Conservation (phyloP, 2,329 filamentous ascomycete genomes). For the Juglanconis juglandina region DNA sequence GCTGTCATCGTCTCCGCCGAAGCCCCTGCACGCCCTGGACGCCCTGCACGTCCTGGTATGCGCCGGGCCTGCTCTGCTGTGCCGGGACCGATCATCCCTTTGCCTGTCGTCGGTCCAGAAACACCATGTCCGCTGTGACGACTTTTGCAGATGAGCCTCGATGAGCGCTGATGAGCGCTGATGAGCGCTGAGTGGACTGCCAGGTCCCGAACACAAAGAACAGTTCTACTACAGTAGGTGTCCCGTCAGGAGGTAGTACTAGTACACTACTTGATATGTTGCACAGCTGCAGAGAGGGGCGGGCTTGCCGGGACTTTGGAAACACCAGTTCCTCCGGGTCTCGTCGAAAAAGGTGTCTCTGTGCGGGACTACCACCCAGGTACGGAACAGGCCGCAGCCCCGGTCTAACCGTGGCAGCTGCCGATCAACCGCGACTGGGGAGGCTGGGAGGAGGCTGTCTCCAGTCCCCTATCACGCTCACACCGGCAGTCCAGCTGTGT, state of each 20-base stretch:
- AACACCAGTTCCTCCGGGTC: not conserved
- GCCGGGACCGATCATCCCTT: not conserved
- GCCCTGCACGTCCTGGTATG: not conserved
- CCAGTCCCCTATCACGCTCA: no score
- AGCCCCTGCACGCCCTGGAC: not conserved
- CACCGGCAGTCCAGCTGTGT: no score
- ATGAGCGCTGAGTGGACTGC: not conserved
- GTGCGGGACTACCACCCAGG: not conserved
- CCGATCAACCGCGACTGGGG: no score
- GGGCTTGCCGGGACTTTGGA: not conserved
- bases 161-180: no score
- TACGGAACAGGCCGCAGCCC: no score
- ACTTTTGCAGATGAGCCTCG: no score
- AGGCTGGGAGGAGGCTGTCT: no score
- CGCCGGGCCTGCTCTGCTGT: not conserved
- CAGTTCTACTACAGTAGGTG: not conserved
- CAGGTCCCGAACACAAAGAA: not conserved
- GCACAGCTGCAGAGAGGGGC: not conserved
- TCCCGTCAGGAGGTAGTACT: not conserved
- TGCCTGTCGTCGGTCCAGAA: not conserved
- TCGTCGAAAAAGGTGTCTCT: not conserved
- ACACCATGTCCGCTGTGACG: no score
- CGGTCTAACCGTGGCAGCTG: no score
- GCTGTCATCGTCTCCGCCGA: not conserved
- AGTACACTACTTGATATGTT: not conserved